Conservation (phyloP, 2,329 filamentous ascomycete genomes). For the Lachnellula suecica region DNA sequence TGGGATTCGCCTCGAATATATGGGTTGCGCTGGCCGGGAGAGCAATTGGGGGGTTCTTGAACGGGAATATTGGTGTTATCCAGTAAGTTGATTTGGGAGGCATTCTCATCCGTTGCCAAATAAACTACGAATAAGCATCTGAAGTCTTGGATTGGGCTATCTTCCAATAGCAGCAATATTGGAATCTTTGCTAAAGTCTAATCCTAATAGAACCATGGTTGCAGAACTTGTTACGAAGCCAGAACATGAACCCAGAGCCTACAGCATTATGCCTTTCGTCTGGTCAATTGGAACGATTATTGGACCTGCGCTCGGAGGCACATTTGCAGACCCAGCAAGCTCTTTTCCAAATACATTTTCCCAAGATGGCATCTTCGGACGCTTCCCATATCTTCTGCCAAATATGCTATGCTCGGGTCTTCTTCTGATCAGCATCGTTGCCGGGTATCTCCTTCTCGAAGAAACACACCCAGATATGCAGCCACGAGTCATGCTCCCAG, state of each 20-base stretch:
- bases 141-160: no score
- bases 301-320: slow-evolving; percentile 83
- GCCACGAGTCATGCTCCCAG: slow-evolving; percentile 46
- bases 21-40: slow-evolving; percentile 79
- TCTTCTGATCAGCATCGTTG: slow-evolving; percentile 74
- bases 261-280: slow-evolving; percentile 90
- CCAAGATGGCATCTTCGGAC: slow-evolving; percentile 66
- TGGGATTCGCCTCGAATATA: slow-evolving; percentile 80
- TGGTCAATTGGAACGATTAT: slow-evolving; percentile 91
- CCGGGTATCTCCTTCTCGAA: slow-evolving; percentile 78
- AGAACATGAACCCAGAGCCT: slow-evolving; percentile 84
- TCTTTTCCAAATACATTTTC: slow-evolving; percentile 74
- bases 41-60: slow-evolving; percentile 76
- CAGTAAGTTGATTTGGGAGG: slow-evolving; percentile 8
- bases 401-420: slow-evolving; percentile 80
- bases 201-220: slow-evolving; percentile 73
- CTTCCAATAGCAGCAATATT: background rate
- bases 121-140: no score
- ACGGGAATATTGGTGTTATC: slow-evolving; percentile 89
- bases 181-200: background rate
- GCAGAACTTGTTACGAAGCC: slow-evolving; percentile 81
- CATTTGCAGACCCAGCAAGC: slow-evolving; percentile 75
- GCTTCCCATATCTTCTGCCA: slow-evolving; percentile 83
- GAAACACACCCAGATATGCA: slow-evolving; percentile 89
- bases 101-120: background rate